Conservation (phyloP, 2,329 filamentous ascomycete species). For the Neophaeococcomyces mojaviensis region DNA sequence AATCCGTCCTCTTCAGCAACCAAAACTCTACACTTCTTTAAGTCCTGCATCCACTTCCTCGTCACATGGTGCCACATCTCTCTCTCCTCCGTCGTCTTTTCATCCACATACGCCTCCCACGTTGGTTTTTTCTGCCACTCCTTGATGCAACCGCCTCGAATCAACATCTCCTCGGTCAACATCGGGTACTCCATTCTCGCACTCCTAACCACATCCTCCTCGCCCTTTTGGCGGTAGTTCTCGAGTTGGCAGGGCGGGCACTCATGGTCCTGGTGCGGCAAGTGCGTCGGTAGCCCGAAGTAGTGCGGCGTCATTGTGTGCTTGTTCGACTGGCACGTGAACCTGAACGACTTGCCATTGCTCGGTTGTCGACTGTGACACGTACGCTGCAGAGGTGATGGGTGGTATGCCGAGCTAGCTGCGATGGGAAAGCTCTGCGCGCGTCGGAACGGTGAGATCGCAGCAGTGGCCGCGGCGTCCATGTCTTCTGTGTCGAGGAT, state of each 20-base stretch:
- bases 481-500: conserved; percentile 13
- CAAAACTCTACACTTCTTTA: conserved; percentile 20
- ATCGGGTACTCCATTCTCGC: conserved; percentile 18
- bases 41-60: conserved; percentile 23
- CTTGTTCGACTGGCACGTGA: conserved; percentile 18
- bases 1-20: conserved; percentile 22
- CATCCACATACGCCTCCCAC: conserved; percentile 20
- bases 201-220: conserved; percentile 14
- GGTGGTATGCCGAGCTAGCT: conserved; percentile 12
- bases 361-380: conserved; percentile 10
- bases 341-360: conserved; percentile 16
- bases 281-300: conserved; percentile 18
- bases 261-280: conserved; percentile 22
- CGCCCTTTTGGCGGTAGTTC: conserved; percentile 12
- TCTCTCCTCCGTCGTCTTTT: conserved; percentile 20
- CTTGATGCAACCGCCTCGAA: conserved; percentile 16
- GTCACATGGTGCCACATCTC: conserved; percentile 22
- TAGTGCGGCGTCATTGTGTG: conserved; percentile 20
- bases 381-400: conserved; percentile 11
- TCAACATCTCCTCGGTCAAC: conserved; percentile 21
- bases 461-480: conserved; percentile 13
- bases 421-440: conserved; percentile 4
- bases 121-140: conserved; percentile 20
- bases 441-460: conserved; percentile 1
- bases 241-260: conserved; percentile 23